Evolutionary conservation across 2,329 filamentous ascomycete species (phyloP).

Genomic region (Zasmidium citrigriseum): DNA sequence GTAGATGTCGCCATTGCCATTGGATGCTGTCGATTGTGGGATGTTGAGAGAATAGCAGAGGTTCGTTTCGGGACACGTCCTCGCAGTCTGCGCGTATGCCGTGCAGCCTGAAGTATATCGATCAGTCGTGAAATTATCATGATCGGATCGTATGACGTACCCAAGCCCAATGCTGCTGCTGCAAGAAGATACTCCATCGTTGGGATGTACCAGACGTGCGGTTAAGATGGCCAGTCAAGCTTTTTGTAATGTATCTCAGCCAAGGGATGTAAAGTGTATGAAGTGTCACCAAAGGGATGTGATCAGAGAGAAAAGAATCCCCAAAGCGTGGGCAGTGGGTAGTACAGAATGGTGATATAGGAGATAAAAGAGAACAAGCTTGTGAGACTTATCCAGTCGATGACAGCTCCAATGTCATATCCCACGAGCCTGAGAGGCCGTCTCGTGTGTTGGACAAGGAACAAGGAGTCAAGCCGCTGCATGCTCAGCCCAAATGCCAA

Average conservation of each 20-base stretch:
- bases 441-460: not conserved
- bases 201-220: not conserved
- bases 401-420: not conserved
- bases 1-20: constrained; percentile 57
- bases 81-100: constrained; percentile 23
- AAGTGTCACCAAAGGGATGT: not conserved
- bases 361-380: not conserved
- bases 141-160: not conserved
- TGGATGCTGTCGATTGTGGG: constrained; percentile 52
- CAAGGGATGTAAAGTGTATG: not conserved
- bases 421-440: not conserved
- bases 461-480: not conserved
- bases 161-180: constrained; percentile 11
- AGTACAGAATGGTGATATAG: not conserved
- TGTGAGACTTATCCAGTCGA: not conserved
- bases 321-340: not conserved
- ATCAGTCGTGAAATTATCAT: not conserved
- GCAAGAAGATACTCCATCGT: constrained; percentile 10
- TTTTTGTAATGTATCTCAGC: not conserved
- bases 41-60: constrained; percentile 57
- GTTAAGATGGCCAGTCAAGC: not conserved
- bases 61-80: constrained; percentile 25
- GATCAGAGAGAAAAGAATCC: not conserved
- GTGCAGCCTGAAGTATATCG: constrained; percentile 15
- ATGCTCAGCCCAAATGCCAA: not conserved